These are phyloP conservation scores for Colletotrichum phormii DNA, from an alignment of 2,329 filamentous ascomycete species.

Conservation along the genomic window DNA sequence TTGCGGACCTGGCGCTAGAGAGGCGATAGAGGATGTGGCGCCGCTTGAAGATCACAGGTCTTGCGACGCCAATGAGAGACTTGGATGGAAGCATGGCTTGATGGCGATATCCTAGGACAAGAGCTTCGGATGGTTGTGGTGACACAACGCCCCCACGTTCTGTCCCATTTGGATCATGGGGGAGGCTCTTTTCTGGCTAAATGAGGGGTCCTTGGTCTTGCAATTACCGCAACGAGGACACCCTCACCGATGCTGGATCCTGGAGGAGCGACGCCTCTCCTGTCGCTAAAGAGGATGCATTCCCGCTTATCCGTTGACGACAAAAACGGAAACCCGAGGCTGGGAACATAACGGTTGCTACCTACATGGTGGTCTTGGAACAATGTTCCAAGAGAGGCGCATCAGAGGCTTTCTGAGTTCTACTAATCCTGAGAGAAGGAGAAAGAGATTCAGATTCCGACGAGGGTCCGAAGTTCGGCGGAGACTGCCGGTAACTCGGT, in stretches of 20 bases:
- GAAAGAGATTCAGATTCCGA: not conserved
- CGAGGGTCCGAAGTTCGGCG: not conserved
- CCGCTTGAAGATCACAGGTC: constrained; percentile 2
- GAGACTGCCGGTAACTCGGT: not conserved
- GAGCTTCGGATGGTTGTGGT: constrained; percentile 7
- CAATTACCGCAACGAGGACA: constrained; percentile 10
- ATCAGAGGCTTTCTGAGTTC: too few relatives aligned
- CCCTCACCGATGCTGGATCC: constrained; percentile 2
- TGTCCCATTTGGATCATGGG: constrained; percentile 7
- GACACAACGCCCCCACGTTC: constrained; percentile 32
- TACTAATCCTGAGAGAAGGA: too few relatives aligned
- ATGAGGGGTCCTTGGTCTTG: constrained; percentile 16
- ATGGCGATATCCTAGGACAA: constrained; percentile 16
- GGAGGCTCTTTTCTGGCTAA: not conserved
- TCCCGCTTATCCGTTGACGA: constrained; percentile 35
- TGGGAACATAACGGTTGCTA: not conserved
- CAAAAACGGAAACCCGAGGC: not conserved
- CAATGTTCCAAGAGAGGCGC: not conserved
- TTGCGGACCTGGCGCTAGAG: constrained; percentile 6
- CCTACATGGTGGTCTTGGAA: not conserved
- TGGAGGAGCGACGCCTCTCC: not conserved
- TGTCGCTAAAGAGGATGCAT: constrained; percentile 16
- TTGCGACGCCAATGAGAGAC: constrained; percentile 6
- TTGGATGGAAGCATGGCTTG: not conserved
- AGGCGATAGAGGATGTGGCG: constrained; percentile 14